Percentiles rank a stretch among this genome's conserved stretches.
These are phyloP conservation scores for Euphorbia corollata DNA, from an alignment of 441 rosid species.

Conservation along the genomic window DNA sequence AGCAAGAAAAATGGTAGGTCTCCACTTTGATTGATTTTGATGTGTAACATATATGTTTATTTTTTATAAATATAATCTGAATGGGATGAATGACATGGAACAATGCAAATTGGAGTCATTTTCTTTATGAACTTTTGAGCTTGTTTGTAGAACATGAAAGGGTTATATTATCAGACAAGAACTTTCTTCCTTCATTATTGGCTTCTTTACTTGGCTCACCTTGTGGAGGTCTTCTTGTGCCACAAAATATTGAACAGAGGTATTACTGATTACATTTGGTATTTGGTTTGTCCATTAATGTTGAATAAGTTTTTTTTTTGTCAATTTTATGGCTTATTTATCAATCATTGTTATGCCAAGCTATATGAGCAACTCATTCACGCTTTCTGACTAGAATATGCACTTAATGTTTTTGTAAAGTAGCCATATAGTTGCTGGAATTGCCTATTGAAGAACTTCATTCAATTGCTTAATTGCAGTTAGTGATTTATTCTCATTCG, in stretches of 20 bases:
- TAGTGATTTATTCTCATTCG: not conserved
- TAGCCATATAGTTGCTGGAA: not conserved
- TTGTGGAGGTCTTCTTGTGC: conserved; percentile 53
- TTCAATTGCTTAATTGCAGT: not conserved
- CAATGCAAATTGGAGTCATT: conserved; percentile 56
- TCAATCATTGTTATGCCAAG: not conserved
- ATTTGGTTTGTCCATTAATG: not conserved
- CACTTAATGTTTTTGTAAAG: not conserved
- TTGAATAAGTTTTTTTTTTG: not conserved
- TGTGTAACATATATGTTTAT: conserved; percentile 1
- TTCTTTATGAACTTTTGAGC: conserved; percentile 64
- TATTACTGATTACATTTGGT: conserved; percentile 22
- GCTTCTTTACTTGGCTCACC: conserved; percentile 65
- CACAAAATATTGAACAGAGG: conserved; percentile 66
- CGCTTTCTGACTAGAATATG: not conserved
- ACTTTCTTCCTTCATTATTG: conserved; percentile 73
- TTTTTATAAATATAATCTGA: conserved; percentile 14
- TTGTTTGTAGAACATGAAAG: conserved; percentile 74
- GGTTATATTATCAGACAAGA: conserved; percentile 67
- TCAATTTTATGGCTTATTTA: not conserved
- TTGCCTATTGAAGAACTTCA: not conserved
- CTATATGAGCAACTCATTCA: not conserved
- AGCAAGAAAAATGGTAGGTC: conserved; percentile 92
- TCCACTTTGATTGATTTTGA: conserved; percentile 10
- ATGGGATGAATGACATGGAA: conserved; percentile 51